Base-by-base conservation (phyloP, 805 yeast species). In the Barnettozyma sucrosica region DNA sequence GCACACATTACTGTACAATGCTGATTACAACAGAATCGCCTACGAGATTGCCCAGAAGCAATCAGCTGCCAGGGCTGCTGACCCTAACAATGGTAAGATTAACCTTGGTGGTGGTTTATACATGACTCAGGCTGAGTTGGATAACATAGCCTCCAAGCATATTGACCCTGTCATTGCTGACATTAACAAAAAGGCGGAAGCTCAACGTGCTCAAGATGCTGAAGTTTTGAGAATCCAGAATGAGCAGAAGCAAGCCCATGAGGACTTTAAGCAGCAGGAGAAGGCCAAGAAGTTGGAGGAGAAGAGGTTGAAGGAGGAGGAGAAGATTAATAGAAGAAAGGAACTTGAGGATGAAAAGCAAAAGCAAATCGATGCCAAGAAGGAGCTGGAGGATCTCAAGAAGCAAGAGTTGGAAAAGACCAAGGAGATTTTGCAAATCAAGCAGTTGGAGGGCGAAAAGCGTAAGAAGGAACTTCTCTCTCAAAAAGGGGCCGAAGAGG, bases 101-200 rank as follows among this genome's bases (percentile, higher is more conserved):
- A 75, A 88, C 59, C 68, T 92, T 52, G 99, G 99, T 51, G 96
- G 95, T 52, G 98, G 97, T 2, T 73, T 87, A 49, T 78, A 75
- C 59, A 79, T 92, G 76, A 72, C 85, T 36, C 84, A 76, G 50
- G 76, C 72, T 19, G 97, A 90, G 59, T 78, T 93, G 51, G 84
- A 87, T 53, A 75, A 75, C 44, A 77, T 92, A 70, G 98, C 99
- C 19, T 69, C 80, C 51, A 75, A 81, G 41, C 73, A 86, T 59
- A 96, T 93, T 49, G 74, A 77, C 55, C 99, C 99, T 8, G 89
- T 92, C 5, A 70, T 92, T 58, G 74, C 72, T 36, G 90, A 88
- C 64, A 79, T 92, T 58, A 72, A 77, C 56, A 66, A 72, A 41
- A 83, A 85, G 60, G 95, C 95, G 19, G 72, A 66, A 20, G 75